Conservation (phyloP, 2,329 filamentous ascomycete genomes). For the Alternaria ethzedia region DNA sequence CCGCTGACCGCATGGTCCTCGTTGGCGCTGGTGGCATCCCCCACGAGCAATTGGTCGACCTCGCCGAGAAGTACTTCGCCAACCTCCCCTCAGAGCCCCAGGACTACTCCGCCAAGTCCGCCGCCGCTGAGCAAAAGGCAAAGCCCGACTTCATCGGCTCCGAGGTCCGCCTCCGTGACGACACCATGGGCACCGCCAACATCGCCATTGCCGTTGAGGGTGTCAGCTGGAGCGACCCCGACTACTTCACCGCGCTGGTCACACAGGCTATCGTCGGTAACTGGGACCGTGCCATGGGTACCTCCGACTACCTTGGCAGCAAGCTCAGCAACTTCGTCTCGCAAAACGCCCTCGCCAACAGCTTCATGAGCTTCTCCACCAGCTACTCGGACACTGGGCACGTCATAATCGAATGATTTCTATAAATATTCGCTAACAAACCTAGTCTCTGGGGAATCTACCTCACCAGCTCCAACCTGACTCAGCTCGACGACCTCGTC, state of each 20-base stretch:
- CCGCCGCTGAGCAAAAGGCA: constrained; percentile 77
- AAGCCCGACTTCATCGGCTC: constrained; percentile 96
- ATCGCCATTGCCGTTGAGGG: constrained; percentile 98
- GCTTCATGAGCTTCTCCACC: constrained; percentile 99
- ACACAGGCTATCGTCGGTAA: constrained; percentile 99
- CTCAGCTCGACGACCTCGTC: constrained; percentile 88
- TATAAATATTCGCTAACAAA: constrained; percentile 33
- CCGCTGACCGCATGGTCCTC: constrained; percentile 98
- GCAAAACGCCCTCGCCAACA: constrained; percentile 95
- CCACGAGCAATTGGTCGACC: constrained; percentile 90
- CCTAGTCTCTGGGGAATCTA: constrained; percentile 98
- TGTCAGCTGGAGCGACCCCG: constrained; percentile 98
- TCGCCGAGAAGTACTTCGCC: constrained; percentile 96
- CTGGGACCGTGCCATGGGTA: constrained; percentile 99
- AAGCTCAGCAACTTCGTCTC: constrained; percentile 95
- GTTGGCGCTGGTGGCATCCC: constrained; percentile 94
- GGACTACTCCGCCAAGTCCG: constrained; percentile 72
- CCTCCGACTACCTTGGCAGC: constrained; percentile 95
- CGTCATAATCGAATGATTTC: constrained; percentile 44
- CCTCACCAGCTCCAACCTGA: constrained; percentile 88
- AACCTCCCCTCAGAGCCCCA: constrained; percentile 77
- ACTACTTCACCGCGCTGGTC: constrained; percentile 98
- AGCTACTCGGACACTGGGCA: constrained; percentile 99
- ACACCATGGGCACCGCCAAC: constrained; percentile 94
- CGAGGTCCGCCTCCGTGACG: constrained; percentile 92